Evolutionary conservation across 2,329 filamentous ascomycete genomes (phyloP).

Genomic region (Gnomoniopsis sp.): DNA sequence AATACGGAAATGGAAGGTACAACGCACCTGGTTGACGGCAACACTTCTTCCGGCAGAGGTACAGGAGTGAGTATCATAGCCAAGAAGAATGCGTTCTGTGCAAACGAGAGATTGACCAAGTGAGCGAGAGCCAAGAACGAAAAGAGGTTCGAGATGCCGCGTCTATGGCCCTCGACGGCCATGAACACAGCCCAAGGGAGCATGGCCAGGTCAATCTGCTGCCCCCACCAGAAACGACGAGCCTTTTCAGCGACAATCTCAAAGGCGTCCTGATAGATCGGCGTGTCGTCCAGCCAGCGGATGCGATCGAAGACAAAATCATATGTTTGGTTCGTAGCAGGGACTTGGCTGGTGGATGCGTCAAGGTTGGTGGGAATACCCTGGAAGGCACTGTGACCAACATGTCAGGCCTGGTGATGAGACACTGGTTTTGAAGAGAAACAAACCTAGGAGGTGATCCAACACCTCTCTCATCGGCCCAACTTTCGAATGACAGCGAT

Average conservation of each 20-base stretch:
- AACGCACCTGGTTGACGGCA: slow-evolving; percentile 27
- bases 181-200: slow-evolving; percentile 55
- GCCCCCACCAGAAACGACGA: slow-evolving; percentile 59
- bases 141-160: slow-evolving; percentile 51
- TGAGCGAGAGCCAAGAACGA: slow-evolving; percentile 58
- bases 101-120: slow-evolving; percentile 57
- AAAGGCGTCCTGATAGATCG: slow-evolving; percentile 49
- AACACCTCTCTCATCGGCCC: slow-evolving; percentile 35
- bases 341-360: not conserved
- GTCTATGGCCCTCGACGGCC: slow-evolving; percentile 55
- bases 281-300: slow-evolving; percentile 52
- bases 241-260: slow-evolving; percentile 52
- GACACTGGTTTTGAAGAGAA: no score
- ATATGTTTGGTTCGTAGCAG: not conserved
- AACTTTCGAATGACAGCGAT: slow-evolving; percentile 34
- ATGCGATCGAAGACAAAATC: slow-evolving; percentile 33
- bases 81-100: slow-evolving; percentile 61
- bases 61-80: slow-evolving; percentile 54
- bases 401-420: slow-evolving; percentile 4
- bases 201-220: slow-evolving; percentile 54
- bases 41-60: slow-evolving; percentile 33
- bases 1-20: not conserved
- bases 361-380: slow-evolving; percentile 5
- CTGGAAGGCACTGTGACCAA: not conserved
- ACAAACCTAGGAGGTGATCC: slow-evolving; percentile 26